Evolutionary conservation across 2,329 filamentous ascomycete species (phyloP).

Genomic region (Neonectria magnoliae): DNA sequence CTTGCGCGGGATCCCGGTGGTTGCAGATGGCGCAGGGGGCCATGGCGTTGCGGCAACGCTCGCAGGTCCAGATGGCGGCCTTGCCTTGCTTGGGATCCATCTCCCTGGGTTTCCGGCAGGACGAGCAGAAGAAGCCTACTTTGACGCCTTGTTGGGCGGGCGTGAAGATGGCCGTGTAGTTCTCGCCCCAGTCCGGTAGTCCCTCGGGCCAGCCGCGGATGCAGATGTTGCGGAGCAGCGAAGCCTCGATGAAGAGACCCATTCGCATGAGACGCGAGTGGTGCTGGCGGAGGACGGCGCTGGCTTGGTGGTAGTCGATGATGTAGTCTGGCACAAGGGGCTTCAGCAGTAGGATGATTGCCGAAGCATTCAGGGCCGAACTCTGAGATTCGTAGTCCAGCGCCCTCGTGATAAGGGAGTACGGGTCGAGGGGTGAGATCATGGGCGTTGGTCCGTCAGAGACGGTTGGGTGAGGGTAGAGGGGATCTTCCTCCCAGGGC

Average conservation of each 20-base stretch:
- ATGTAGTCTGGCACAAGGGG: conserved; percentile 65
- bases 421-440: conserved; percentile 62
- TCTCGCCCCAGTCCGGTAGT: conserved; percentile 62
- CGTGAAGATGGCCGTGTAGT: conserved; percentile 64
- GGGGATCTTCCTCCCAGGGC: conserved; percentile 66
- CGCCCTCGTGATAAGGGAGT: conserved; percentile 62
- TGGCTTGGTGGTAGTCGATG: conserved; percentile 65
- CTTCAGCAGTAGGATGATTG: conserved; percentile 68
- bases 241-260: conserved; percentile 68
- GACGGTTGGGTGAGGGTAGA: conserved; percentile 59
- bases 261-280: conserved; percentile 69
- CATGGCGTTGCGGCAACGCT: conserved; percentile 63
- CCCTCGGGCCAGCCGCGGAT: conserved; percentile 65
- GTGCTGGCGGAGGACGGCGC: conserved; percentile 67
- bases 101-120: conserved; percentile 66
- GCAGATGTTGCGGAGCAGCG: conserved; percentile 69
- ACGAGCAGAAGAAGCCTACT: conserved; percentile 63
- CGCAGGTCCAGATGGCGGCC: conserved; percentile 65
- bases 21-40: conserved; percentile 69
- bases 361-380: conserved; percentile 67
- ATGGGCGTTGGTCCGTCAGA: conserved; percentile 25
- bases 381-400: conserved; percentile 66
- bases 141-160: conserved; percentile 65
- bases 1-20: conserved; percentile 60
- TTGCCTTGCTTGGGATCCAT: conserved; percentile 57